Evolutionary conservation across 352 stramenopile species (phyloP).

Genomic region (Halophytophthora batemanensis): DNA sequence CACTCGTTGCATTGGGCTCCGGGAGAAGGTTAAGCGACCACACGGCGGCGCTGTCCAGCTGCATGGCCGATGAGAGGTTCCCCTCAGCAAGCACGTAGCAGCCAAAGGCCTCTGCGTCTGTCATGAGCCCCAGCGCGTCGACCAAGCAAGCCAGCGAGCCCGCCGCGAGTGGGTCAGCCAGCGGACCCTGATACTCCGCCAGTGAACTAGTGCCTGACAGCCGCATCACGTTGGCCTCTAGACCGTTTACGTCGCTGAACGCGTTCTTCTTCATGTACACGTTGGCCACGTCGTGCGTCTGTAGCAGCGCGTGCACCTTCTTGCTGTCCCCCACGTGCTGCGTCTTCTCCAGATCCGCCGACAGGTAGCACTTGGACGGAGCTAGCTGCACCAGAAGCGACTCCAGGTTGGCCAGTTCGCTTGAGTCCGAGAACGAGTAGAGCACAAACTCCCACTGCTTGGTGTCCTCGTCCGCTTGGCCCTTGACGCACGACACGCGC

Average conservation of each 20-base stretch:
- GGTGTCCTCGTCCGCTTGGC: constrained; percentile 63
- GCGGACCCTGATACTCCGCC: constrained; percentile 57
- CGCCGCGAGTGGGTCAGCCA: constrained; percentile 68
- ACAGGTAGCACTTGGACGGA: constrained; percentile 72
- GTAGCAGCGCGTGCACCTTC: constrained; percentile 73
- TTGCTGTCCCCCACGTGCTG: constrained; percentile 73
- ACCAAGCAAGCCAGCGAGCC: constrained; percentile 66
- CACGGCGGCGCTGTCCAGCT: constrained; percentile 90
- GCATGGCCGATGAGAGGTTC: constrained; percentile 87
- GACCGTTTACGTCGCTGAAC: constrained; percentile 45
- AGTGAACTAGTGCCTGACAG: constrained; percentile 57
- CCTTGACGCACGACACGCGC: constrained; percentile 77
- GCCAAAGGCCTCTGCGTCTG: constrained; percentile 63
- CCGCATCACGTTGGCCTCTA: constrained; percentile 66
- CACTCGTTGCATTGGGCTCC: constrained; percentile 45
- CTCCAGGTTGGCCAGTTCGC: constrained; percentile 79
- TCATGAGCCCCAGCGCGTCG: constrained; percentile 66
- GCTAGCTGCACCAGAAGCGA: constrained; percentile 80
- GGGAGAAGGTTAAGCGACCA: constrained; percentile 93
- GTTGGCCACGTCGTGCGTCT: constrained; percentile 54
- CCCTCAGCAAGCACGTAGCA: constrained; percentile 64
- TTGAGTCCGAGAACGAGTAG: constrained; percentile 81
- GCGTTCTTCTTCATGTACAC: constrained; percentile 70
- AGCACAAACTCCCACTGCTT: constrained; percentile 84
- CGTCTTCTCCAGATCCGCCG: constrained; percentile 51